Evolutionary conservation across 495 filamentous ascomycete genomes (phyloP).

Genomic region (Lentithecium fluviatile): DNA sequence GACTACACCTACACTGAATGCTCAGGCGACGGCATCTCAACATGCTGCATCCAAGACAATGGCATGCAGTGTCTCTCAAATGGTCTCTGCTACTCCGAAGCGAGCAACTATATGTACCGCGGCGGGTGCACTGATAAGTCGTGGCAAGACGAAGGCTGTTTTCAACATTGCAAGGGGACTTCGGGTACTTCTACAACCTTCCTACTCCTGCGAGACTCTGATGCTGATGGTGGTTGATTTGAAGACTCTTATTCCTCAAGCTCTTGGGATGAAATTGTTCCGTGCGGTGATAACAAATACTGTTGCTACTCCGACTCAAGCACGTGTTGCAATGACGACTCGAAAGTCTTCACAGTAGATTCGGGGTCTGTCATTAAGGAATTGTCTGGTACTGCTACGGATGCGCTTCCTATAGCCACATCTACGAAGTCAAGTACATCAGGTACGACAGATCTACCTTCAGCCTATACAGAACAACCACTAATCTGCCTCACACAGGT

Average conservation of each 20-base stretch:
- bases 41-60: conserved; percentile 14
- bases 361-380: conserved; percentile 22
- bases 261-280: conserved; percentile 18
- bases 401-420: conserved; percentile 5
- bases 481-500: too few species aligned
- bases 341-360: conserved; percentile 22
- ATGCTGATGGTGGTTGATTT: too few species aligned
- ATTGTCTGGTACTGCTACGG: conserved; percentile 6
- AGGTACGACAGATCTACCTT: too few species aligned
- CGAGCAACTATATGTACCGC: conserved; percentile 17
- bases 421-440: not conserved
- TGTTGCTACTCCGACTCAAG: conserved; percentile 23
- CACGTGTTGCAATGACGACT: conserved; percentile 33
- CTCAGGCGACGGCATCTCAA: conserved; percentile 7
- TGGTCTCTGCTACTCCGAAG: conserved; percentile 22
- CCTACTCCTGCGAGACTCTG: not conserved
- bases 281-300: conserved; percentile 20
- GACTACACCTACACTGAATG: conserved; percentile 24
- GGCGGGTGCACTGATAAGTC: conserved; percentile 27
- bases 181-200: conserved; percentile 13
- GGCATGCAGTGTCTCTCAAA: conserved; percentile 31
- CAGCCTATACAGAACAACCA: too few species aligned
- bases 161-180: conserved; percentile 25
- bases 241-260: not conserved
- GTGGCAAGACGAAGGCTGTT: conserved; percentile 17